Conservation (phyloP, 1,284 basidiomycete genomes). For the Somion occarium region DNA sequence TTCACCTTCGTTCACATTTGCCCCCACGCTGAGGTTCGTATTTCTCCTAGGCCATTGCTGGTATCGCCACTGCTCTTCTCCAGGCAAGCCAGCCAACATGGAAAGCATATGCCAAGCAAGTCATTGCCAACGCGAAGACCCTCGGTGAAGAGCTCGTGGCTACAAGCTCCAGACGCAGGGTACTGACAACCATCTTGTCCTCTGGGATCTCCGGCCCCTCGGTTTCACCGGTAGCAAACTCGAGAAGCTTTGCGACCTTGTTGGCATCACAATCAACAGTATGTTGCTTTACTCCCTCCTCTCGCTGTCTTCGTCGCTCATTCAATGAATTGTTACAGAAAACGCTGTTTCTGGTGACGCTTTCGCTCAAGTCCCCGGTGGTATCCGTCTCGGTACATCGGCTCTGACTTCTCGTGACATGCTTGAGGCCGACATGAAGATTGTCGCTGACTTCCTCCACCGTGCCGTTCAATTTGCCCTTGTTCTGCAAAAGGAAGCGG, state of each 20-base stretch:
- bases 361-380: slow-evolving; percentile 94
- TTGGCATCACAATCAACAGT: slow-evolving; percentile 96
- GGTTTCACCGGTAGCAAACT: slow-evolving; percentile 97
- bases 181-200: slow-evolving; percentile 96
- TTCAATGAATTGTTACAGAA: slow-evolving; percentile 43
- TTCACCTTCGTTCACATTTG: neutral
- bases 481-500: slow-evolving; percentile 89
- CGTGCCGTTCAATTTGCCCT: slow-evolving; percentile 88
- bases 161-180: slow-evolving; percentile 98
- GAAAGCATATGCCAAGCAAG: slow-evolving; percentile 92
- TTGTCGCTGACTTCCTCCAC: slow-evolving; percentile 90
- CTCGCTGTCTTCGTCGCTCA: neutral
- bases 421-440: slow-evolving; percentile 82
- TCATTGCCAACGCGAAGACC: slow-evolving; percentile 83
- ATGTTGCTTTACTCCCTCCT: slow-evolving; percentile 24
- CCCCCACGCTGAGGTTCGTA: neutral
- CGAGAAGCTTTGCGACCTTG: slow-evolving; percentile 96
- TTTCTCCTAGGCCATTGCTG: slow-evolving; percentile 79
- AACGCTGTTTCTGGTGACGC: slow-evolving; percentile 96
- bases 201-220: slow-evolving; percentile 96
- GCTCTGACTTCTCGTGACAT: slow-evolving; percentile 95
- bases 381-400: slow-evolving; percentile 94
- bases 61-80: slow-evolving; percentile 91
- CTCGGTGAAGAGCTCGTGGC: slow-evolving; percentile 72
- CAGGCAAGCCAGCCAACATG: slow-evolving; percentile 91